Percentiles rank a stretch among this genome's conserved stretches.
These are phyloP conservation scores for Trichocladium antarcticum DNA, from an alignment of 495 filamentous ascomycete species.

Conservation along the genomic window DNA sequence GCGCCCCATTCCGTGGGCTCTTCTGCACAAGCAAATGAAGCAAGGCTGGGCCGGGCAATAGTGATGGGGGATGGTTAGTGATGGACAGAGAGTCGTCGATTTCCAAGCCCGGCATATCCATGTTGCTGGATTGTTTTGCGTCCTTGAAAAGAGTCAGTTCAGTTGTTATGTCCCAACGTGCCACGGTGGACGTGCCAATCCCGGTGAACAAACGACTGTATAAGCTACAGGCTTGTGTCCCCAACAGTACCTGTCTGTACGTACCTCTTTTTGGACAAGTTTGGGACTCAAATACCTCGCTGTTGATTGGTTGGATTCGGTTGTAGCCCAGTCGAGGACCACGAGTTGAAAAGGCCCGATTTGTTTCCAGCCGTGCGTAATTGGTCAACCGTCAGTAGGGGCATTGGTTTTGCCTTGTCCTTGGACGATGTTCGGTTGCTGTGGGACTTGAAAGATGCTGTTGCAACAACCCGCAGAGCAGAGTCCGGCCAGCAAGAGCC, in stretches of 20 bases:
- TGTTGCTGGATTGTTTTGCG: neutral
- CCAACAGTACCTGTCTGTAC: too few relatives aligned
- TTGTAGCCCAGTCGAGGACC: neutral
- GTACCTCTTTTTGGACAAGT: neutral
- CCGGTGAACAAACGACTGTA: too few relatives aligned
- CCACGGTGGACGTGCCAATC: too few relatives aligned
- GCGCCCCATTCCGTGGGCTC: neutral
- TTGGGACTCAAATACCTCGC: slow-evolving; percentile 4
- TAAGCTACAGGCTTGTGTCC: too few relatives aligned
- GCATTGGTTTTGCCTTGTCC: neutral
- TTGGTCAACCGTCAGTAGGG: slow-evolving; percentile 17
- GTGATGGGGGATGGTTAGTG: slow-evolving; percentile 44
- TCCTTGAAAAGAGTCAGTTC: neutral
- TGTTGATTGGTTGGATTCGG: slow-evolving; percentile 12
- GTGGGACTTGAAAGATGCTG: too few relatives aligned
- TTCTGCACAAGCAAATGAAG: slow-evolving; percentile 50
- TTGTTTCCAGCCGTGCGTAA: slow-evolving; percentile 11
- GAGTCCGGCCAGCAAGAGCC: too few relatives aligned
- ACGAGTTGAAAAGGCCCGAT: slow-evolving; percentile 14
- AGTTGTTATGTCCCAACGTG: too few relatives aligned
- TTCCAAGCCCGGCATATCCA: neutral
- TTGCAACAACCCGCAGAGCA: too few relatives aligned
- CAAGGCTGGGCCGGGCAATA: slow-evolving; percentile 46
- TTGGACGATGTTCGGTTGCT: neutral
- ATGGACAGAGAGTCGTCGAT: slow-evolving; percentile 38